Base-by-base conservation (phyloP, 805 yeast species). In the Lipomyces japonicus region DNA sequence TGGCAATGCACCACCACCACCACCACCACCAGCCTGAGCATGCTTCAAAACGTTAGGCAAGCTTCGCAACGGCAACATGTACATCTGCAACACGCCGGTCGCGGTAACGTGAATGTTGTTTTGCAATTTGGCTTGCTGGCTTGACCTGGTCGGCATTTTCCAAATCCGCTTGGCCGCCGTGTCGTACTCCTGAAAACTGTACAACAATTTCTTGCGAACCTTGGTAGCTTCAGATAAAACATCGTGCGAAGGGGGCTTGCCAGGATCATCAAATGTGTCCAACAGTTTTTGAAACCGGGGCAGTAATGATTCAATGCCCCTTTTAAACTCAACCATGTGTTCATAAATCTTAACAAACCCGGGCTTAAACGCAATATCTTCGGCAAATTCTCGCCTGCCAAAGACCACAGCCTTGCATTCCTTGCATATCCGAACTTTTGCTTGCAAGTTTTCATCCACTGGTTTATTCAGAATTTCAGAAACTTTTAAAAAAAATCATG, bases 331-430 rank as follows among this genome's bases (percentile, higher is more conserved):
- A 19, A 65, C 63, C 46, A 79, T 67, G n/a, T 68, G 67, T 28
- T 68, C 70, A 59, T 75, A 75, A 30, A 70, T 65, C n/a, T 61
- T 59, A 7, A 78, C 55, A 3, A 79, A 48, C 2, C 68, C 63
- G 2, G 71, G 68, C 1, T 63, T 59, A 1, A 39, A 39, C 7
- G 58, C 53, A 2, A 66, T 24, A 44, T 80, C 86, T 26, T 63
- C 63, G 5, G 61, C 49, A 57, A 76, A 75, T 46, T 78, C 77
- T 59, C 79, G 74, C 42, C 76, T 79, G 34, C 75, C 72, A 51
- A 86, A 80, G 24, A 90, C 67, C 3, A 70, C 68, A 53, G 79
- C 71, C 46, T 84, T 82, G 69, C 98, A 91, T 26, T 72, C 69
- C 2, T 75, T 68, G 68, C 97, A 91, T 30, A 88, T 67, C 35